Evolutionary conservation across 352 stramenopile species (phyloP), one percentile per base, ranked within the genome.

Genomic region (Phytopythium montanum): DNA sequence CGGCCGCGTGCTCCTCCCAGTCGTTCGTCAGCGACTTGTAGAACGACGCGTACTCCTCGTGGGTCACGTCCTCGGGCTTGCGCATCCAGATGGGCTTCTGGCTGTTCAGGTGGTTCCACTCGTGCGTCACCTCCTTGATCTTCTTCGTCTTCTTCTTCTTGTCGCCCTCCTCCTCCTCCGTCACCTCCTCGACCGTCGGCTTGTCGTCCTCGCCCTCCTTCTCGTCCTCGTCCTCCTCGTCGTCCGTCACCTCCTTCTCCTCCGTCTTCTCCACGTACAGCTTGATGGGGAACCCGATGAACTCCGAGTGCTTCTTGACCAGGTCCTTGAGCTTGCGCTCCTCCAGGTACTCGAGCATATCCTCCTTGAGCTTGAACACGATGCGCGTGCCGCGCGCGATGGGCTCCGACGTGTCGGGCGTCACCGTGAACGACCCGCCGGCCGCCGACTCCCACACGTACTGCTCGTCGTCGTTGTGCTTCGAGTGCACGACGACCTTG

Each of bases 261-360:
- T 94, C 97, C 57, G 96, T 99, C 95, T 99, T 99, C 79, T 99
- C 97, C 19, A 98, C 97, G 76, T 99, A 98, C 18, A 99, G 90
- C 82, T 98, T 98, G 81, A 99, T 99, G 34, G 97, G 96, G 94
- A 99, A 99, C 53, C 96, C 94, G 87, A 99, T 99, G 85, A 99
- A 99, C 81, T 99, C 97, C 9, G 94, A 99, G 85, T 99, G 97
- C 85, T 99, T 99, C 93, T 99, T 99, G 50, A 99, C 96, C 36
- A 99, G 79, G 75, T 99, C 97, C 80, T 99, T 99, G 57, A 99
- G 79, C 70, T 97, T 96, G 64, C 94, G 72, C 61, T 98, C 79
- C 56, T 98, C 87, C 41, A 97, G 72, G 76, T 98, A 99, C 76
- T 99, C 95, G n/a, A 86, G 79, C 14, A 96, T 95, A 67, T 99